Evolutionary conservation across 2,329 filamentous ascomycete species (phyloP), one percentile per base, ranked within the genome.

Genomic region (Fragosphaeria purpurea): DNA sequence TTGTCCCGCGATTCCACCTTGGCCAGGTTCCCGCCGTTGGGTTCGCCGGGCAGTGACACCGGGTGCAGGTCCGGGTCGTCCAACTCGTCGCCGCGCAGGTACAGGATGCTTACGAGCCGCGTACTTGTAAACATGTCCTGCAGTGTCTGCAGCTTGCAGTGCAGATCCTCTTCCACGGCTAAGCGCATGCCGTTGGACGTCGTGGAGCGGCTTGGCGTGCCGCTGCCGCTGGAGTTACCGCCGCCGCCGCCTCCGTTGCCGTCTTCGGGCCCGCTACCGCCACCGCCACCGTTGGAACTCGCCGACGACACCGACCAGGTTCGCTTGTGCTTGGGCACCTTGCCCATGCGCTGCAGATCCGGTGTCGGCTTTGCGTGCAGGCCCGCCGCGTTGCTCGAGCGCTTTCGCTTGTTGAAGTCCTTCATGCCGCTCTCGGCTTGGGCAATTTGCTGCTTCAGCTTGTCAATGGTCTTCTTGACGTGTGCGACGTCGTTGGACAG

Each of bases 381-480:
- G 13, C 59, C 47, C 30, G 68, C 66, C 2, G 67, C 60, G 3
- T 65, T 69, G 3, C 70, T 74, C 7, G 75, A 68, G 43, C 79
- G 71, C 65, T 84, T 84, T 50, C 82, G 71, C 63, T 84, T 85
- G 43, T 77, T 74, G 56, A 80, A 80, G 55, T 85, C 80, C 60
- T 84, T 85, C 60, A 82, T 72, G 0, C 82, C 81, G 47, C 74
- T 82, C 60, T 85, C 82, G 0, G 79, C 78, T 61, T 96, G 89
- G 0, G 85, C 75, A 53, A 96, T 93, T 62, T 96, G 91, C 62
- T 95, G 89, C 66, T 94, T 94, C 44, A 96, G 71, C 68, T 96
- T 97, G 62, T 96, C 91, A 59, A 97, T 96, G 0, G 86, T 88
- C 70, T 96, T 97, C 67, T 94, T 95, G 56, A 97, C 87, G 61